Percentiles rank a stretch among this genome's conserved stretches.
phyloP scores from a whole-genome alignment of 2,329 filamentous ascomycete genomes.

The Alternaria metachromatica region DNA sequence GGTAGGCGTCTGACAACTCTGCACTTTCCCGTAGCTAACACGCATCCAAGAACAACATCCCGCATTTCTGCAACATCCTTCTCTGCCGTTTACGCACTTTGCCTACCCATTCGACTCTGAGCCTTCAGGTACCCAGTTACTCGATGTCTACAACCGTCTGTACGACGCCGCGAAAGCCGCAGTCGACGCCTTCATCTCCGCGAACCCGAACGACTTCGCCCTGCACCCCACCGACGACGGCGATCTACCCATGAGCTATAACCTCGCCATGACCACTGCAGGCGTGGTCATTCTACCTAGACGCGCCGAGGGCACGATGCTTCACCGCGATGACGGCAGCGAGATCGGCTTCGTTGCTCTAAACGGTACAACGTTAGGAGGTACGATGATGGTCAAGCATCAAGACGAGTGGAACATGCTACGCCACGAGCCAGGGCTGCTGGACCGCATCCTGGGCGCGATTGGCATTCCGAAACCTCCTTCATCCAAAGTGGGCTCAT shows the following conservation, averaged over 20 bases:
- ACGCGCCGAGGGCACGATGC: constrained; percentile 52
- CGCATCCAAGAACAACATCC: constrained; percentile 4
- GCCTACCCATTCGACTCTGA: constrained; percentile 50
- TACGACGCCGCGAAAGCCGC: constrained; percentile 42
- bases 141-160: constrained; percentile 44
- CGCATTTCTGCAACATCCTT: constrained; percentile 23
- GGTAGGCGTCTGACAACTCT: not conserved
- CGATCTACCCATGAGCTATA: constrained; percentile 61
- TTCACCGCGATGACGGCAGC: constrained; percentile 49
- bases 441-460: constrained; percentile 53
- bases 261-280: constrained; percentile 62
- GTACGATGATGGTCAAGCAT: constrained; percentile 65
- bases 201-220: constrained; percentile 40
- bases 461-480: constrained; percentile 41
- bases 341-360: constrained; percentile 56
- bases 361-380: constrained; percentile 64
- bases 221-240: constrained; percentile 41
- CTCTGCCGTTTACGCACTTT: constrained; percentile 60
- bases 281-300: constrained; percentile 63
- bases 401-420: constrained; percentile 61
- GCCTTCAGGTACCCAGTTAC: constrained; percentile 47
- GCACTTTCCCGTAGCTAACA: constrained; percentile 10
- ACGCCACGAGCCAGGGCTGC: constrained; percentile 46
- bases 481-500: not conserved
- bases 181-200: constrained; percentile 51